phyloP scores from a whole-genome alignment of 2,329 filamentous ascomycete species.

The Fusarium domesticum region DNA sequence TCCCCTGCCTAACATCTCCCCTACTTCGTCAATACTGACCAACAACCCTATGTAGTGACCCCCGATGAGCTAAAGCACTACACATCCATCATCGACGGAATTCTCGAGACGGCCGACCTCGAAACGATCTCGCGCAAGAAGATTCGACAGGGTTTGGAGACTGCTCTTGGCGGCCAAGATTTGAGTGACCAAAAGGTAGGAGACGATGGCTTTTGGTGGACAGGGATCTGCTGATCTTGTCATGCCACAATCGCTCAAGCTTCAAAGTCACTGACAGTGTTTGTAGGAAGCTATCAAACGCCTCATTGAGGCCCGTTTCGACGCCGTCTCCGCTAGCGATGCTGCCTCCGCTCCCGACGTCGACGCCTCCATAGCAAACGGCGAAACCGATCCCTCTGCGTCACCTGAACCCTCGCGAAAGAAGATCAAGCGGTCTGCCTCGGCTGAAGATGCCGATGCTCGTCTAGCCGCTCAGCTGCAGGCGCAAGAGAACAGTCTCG shows the following conservation, averaged over 20 bases:
- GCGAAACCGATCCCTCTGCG: slow-evolving; percentile 48
- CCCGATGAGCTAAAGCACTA: slow-evolving; percentile 50
- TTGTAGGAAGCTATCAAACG: slow-evolving; percentile 61
- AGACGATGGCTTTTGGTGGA: too few relatives aligned
- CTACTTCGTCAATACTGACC: too few relatives aligned
- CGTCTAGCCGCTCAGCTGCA: slow-evolving; percentile 83
- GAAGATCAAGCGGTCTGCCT: slow-evolving; percentile 64
- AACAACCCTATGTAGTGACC: slow-evolving; percentile 43
- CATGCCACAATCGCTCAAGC: background rate
- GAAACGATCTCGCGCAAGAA: slow-evolving; percentile 63
- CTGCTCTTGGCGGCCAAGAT: slow-evolving; percentile 54
- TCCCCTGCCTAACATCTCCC: slow-evolving; percentile 8
- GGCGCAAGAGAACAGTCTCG: slow-evolving; percentile 79
- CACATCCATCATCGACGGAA: slow-evolving; percentile 58
- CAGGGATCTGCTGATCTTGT: too few relatives aligned
- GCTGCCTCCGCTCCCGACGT: slow-evolving; percentile 47
- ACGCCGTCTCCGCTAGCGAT: slow-evolving; percentile 56
- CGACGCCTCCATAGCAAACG: slow-evolving; percentile 36
- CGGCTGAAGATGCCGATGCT: slow-evolving; percentile 74
- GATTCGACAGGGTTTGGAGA: slow-evolving; percentile 56
- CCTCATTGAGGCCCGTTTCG: slow-evolving; percentile 72
- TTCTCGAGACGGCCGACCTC: slow-evolving; percentile 56
- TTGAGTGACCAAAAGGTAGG: slow-evolving; percentile 57
- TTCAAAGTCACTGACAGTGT: slow-evolving; percentile 5
- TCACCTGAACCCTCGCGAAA: slow-evolving; percentile 51